phyloP scores from a whole-genome alignment of 495 filamentous ascomycete species.

The Penicillium ochrochloron region DNA sequence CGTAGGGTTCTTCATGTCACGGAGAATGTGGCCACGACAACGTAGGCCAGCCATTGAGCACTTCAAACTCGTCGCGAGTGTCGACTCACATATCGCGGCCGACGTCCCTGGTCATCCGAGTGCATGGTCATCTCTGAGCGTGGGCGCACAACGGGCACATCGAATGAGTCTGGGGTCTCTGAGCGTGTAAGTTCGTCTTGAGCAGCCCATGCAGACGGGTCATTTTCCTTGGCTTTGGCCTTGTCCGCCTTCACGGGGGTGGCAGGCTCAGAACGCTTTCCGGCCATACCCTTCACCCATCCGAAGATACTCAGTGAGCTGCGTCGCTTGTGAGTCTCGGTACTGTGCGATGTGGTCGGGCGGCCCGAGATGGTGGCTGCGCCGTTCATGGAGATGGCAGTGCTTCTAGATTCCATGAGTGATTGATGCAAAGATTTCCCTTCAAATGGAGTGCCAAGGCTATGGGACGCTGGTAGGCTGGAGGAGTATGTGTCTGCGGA shows the following conservation, averaged over 20 bases:
- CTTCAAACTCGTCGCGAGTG: slow-evolving; percentile 36
- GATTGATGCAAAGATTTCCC: slow-evolving; percentile 34
- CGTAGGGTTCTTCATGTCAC: background rate
- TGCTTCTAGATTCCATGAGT: slow-evolving; percentile 28
- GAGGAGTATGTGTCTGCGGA: slow-evolving; percentile 21
- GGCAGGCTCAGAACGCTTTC: slow-evolving; percentile 30
- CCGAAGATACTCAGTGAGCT: slow-evolving; percentile 48
- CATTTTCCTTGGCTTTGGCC: slow-evolving; percentile 24
- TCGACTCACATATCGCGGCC: slow-evolving; percentile 47
- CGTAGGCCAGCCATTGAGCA: background rate
- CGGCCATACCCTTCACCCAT: slow-evolving; percentile 50
- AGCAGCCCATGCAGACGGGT: slow-evolving; percentile 18
- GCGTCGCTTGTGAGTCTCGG: slow-evolving; percentile 42
- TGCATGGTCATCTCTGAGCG: slow-evolving; percentile 28
- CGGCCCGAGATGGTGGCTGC: slow-evolving; percentile 31
- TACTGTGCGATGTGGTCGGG: slow-evolving; percentile 38
- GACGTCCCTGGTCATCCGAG: slow-evolving; percentile 30
- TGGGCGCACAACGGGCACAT: slow-evolving; percentile 16
- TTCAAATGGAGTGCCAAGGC: slow-evolving; percentile 10
- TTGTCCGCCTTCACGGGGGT: slow-evolving; percentile 26
- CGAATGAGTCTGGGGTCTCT: slow-evolving; percentile 26
- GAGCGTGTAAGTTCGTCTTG: slow-evolving; percentile 19
- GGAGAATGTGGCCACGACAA: background rate
- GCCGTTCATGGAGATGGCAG: slow-evolving; percentile 4
- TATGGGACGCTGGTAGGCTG: slow-evolving; percentile 14